phyloP scores from a whole-genome alignment of 495 filamentous ascomycete species.

The Neurospora sp. region DNA sequence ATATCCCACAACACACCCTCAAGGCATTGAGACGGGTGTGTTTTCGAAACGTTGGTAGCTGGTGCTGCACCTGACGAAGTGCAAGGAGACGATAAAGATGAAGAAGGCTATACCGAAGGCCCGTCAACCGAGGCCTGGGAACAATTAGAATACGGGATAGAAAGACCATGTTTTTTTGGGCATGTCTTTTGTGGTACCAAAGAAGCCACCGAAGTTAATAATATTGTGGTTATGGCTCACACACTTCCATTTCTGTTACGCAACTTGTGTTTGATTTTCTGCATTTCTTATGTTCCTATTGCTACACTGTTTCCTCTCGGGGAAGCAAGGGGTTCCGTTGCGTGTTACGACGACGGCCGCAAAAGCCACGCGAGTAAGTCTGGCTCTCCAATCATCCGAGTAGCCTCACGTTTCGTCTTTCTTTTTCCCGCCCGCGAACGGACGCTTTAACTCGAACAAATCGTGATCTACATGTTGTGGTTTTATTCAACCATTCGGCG shows the following conservation, averaged over 20 bases:
- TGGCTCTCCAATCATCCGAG: not conserved
- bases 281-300: not conserved
- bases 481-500: not conserved
- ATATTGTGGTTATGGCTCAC: not conserved
- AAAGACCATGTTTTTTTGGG: not conserved
- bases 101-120: conserved; percentile 5
- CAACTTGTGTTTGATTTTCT: not conserved
- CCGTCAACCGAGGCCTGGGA: conserved; percentile 25
- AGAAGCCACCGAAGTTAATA: not conserved
- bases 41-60: not conserved
- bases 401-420: not conserved
- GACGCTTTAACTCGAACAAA: not conserved
- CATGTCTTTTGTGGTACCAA: not conserved
- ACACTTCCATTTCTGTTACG: not conserved
- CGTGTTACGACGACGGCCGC: not conserved
- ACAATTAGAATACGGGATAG: conserved; percentile 4
- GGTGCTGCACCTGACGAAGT: not conserved
- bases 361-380: not conserved
- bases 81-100: conserved; percentile 3
- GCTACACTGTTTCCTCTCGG: not conserved
- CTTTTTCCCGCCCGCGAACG: not conserved
- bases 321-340: not conserved
- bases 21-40: not conserved
- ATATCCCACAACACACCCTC: conserved; percentile 25
- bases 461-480: not conserved